Evolutionary conservation across 1,284 basidiomycete species (phyloP), one percentile per base, ranked within the genome.

Genomic region (Pisolithus thermaeus): DNA sequence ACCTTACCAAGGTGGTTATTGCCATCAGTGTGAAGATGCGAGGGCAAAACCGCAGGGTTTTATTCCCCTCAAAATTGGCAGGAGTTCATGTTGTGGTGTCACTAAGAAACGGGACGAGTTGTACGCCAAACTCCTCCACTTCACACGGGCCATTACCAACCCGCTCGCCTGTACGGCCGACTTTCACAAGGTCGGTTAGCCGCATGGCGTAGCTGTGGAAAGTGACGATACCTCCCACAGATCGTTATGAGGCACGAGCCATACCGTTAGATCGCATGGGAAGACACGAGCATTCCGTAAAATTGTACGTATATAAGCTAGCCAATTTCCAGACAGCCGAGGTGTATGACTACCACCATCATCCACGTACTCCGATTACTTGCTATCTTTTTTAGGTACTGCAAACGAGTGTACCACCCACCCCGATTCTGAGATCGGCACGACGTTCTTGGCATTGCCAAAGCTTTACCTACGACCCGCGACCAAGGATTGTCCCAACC

Each of bases 1-100:
- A 97, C 61, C 96, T 96, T 0, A 92, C 93, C 2, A 92, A 95
- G 62, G 91, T 99, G 1, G 80, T 99, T 12, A 80, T 84, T 70
- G 80, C 85, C 1, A 60, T 79, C 49, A 59, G 68, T 25, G 80
- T 78, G 6, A 82, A 77, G 70, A 78, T 74, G 57, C 70, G 67
- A 20, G 73, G 76, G 12, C 77, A 83, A 52, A 73, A 80, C 48
- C 70, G 86, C 84, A 59, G 61, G 74, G 27, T 30, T 49, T 23
- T 23, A 52, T 41, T 39, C 40, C 54, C 27, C 16, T 46, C 32
- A n/a, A 20, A 1, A 36, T 47, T 18, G 45, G 43, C 44, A 16
- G 25, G 46, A 52, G 46, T 54, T 27, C 54, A 28, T 20, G 22
- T 4, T 43, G 32, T 43, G 53, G 23, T 11, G 25, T 38, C 46